Base-by-base conservation (phyloP, 768 basidiomycete genomes). In the Trametes cinnabarina region DNA sequence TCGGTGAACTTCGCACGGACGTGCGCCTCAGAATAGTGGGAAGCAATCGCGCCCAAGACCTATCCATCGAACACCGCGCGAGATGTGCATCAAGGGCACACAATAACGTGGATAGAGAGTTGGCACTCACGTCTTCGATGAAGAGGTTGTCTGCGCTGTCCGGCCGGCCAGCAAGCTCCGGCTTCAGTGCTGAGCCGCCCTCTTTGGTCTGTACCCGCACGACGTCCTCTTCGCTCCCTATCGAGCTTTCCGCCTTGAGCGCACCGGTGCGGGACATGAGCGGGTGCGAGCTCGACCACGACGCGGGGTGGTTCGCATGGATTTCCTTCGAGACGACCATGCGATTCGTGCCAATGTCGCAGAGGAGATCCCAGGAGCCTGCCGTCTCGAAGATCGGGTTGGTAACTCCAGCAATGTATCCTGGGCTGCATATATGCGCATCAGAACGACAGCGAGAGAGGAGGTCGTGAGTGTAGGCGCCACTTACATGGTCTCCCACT, bases 371-470 rank as follows among this genome's bases (percentile, higher is more conserved):
- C 97, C 97, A 99, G 12, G 83, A 80, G 0, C 87, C 84, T 0
- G 88, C 82, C 1, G 88, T 78, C 66, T 96, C 93, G 72, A 98
- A 98, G 44, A 98, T 94, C 2, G 95, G 97, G 66, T 99, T 99
- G 1, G 92, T 95, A 3, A 98, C 96, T 1, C 97, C 97, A 10
- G 95, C 97, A 51, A 99, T 94, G 68, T 88, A 99, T 12, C 92
- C 96, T 4, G 90, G 87, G 37, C 93, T 94, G 62, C 37, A 61
- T 9, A 35, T 34, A 39, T 46, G 28, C 25, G 25, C 12, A 10
- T 25, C 39, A 49, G 30, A 32, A 26, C 11, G 7, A 15, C n/a
- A 5, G 15, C 17, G 37, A 39, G n/a, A 14, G 5, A 15, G 37
- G 1, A 15, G 17, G 37, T 5, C 10, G 17, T 19, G 15, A 43